phyloP scores from a whole-genome alignment of 2,329 filamentous ascomycete genomes.

The Cladosporium phlei region DNA sequence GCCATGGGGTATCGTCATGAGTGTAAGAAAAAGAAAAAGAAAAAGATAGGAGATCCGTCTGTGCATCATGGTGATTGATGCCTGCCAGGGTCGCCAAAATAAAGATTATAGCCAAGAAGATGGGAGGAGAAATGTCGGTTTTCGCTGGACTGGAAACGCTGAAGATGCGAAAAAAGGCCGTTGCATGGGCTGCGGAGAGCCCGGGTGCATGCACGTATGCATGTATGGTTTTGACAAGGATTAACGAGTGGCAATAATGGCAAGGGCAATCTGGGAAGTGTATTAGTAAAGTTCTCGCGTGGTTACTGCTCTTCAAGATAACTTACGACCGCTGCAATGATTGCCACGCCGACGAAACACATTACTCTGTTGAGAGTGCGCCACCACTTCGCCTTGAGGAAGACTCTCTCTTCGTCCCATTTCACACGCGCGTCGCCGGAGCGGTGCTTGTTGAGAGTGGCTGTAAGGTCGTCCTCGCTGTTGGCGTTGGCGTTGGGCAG shows the following conservation, averaged over 20 bases:
- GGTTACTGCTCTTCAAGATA: background rate
- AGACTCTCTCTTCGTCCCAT: constrained; percentile 31
- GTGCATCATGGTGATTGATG: constrained; percentile 1
- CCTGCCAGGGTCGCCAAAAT: background rate
- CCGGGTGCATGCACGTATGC: background rate
- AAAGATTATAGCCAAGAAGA: background rate
- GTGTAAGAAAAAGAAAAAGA: background rate
- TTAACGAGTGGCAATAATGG: constrained; percentile 29
- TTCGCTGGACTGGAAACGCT: too few relatives aligned
- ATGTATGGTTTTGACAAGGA: background rate
- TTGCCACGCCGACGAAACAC: constrained; percentile 32
- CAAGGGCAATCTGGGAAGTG: constrained; percentile 30
- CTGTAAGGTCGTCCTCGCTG: constrained; percentile 25
- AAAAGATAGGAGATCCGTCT: constrained; percentile 2
- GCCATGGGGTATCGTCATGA: too few relatives aligned
- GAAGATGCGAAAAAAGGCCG: too few relatives aligned
- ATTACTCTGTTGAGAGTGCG: constrained; percentile 35
- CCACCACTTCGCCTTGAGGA: constrained; percentile 35
- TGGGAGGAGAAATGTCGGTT: background rate
- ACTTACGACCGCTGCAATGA: constrained; percentile 35
- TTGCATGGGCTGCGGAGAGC: too few relatives aligned
- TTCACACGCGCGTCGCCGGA: constrained; percentile 26
- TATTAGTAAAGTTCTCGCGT: constrained; percentile 6
- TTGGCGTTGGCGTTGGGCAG: constrained; percentile 6
- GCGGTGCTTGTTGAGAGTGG: constrained; percentile 28